Base-by-base conservation (phyloP, 2,329 filamentous ascomycete genomes). In the Lasiodiplodia theobromae region DNA sequence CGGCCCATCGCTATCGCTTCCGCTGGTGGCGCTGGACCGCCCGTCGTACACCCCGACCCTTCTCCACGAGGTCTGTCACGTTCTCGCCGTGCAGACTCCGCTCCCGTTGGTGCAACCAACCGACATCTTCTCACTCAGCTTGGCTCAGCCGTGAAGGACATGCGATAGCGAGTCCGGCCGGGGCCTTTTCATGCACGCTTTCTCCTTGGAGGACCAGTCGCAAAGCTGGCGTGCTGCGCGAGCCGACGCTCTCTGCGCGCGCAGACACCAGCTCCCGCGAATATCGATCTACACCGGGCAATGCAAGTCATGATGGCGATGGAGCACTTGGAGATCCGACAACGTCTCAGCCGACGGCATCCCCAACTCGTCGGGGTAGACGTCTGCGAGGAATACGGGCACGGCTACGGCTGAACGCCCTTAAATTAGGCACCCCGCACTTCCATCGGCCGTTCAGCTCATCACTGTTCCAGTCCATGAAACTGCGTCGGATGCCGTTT, bases 21-120 rank as follows among this genome's bases (percentile, higher is more conserved):
- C 57, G 18, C 16, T 34, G 53, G 14, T 25, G n/a, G 57, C 57
- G 38, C 57, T 28, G 58, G 14, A 16, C 38, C 16, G 25, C 2
- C 44, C n/a, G 58, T 51, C 10, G 40, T 49, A 51, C 57, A 12
- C 31, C 2, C 37, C 7, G 21, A 21, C 60, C 28, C 47, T 47
- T 38, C 60, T 21, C 60, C 60, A 64, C 60, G 60, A 52, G 60
- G 28, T n/a, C 60, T 47, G 60, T 64, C 60, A 64, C 47, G 47
- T 64, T 64, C 25, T 63, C 58, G 58, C 44, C 18, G 2, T 63
- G 58, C 58, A 63, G 44, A n/a, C 3, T 64, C 60, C 31, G 58
- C 25, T n/a, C 31, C 40, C n/a, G 40, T 47, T 38, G 12, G 60
- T 64, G 60, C 44, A 5, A 47, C 40, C 58, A 28, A 23, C 16